Conservation (phyloP, 2,329 filamentous ascomycete genomes). For the Venturia nashicola region DNA sequence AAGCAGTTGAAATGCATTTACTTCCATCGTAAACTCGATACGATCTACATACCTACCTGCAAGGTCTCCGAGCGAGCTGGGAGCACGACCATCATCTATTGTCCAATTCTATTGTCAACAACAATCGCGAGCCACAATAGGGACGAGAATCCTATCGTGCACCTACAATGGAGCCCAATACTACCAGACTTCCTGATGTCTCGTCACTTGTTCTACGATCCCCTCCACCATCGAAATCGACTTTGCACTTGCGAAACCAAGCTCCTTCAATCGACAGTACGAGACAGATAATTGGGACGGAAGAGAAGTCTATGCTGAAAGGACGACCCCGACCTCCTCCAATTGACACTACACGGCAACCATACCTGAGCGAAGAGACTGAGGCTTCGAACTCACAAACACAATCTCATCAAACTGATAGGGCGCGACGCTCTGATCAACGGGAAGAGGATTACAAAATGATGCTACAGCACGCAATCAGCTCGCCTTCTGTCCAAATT, state of each 20-base stretch:
- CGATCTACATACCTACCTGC: not conserved
- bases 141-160: not conserved
- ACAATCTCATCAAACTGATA: not conserved
- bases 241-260: not conserved
- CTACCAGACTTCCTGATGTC: not conserved
- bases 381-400: not conserved
- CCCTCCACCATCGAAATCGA: not conserved
- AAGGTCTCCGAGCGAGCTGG: not conserved
- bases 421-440: not conserved
- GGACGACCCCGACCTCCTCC: not conserved
- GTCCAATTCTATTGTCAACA: not conserved
- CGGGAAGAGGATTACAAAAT: not conserved
- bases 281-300: not conserved
- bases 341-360: not conserved
- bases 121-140: not conserved
- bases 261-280: not conserved
- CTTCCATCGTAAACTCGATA: not conserved
- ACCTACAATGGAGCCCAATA: not conserved
- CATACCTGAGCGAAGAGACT: not conserved
- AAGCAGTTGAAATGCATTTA: not conserved
- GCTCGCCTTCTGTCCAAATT: not conserved
- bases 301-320: not conserved
- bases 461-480: not conserved
- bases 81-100: not conserved
- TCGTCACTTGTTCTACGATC: not conserved